Evolutionary conservation across 768 basidiomycete genomes (phyloP).

Genomic region (Termitomyces sp.): DNA sequence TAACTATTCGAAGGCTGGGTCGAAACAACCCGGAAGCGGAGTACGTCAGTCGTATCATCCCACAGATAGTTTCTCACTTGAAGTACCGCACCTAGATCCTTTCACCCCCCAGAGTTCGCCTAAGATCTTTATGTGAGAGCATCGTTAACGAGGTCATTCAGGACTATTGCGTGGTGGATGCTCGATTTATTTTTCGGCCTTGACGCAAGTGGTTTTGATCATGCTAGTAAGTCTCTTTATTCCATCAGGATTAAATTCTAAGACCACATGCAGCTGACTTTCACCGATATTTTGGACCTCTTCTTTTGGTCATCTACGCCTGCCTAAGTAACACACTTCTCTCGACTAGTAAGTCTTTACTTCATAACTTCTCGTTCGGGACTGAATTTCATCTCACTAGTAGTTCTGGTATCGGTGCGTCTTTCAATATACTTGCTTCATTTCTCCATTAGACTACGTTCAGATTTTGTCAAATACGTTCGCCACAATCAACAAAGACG

Average conservation of each 20-base stretch:
- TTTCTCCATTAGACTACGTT: neutral
- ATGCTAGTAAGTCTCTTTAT: constrained; percentile 53
- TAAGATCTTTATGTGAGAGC: neutral
- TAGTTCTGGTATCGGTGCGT: constrained; percentile 77
- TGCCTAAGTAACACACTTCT: constrained; percentile 90
- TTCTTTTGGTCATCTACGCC: constrained; percentile 89
- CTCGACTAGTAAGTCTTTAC: constrained; percentile 57
- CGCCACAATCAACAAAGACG: constrained; percentile 88
- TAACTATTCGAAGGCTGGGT: constrained; percentile 42
- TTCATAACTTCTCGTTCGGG: neutral
- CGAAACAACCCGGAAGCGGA: constrained; percentile 43
- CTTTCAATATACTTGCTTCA: neutral
- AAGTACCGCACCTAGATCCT: neutral
- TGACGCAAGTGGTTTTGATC: constrained; percentile 85
- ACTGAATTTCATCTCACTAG: constrained; percentile 1
- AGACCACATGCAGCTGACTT: constrained; percentile 47
- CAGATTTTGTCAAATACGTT: constrained; percentile 96
- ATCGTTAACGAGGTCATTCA: constrained; percentile 1
- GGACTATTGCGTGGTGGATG: constrained; percentile 90
- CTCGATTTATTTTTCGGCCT: constrained; percentile 93
- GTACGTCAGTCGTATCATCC: constrained; percentile 28
- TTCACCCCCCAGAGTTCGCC: neutral
- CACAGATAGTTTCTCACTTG: neutral
- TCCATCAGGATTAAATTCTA: neutral
- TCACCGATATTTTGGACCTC: constrained; percentile 83